phyloP scores from a whole-genome alignment of 768 basidiomycete genomes.

The Bullera alba region DNA sequence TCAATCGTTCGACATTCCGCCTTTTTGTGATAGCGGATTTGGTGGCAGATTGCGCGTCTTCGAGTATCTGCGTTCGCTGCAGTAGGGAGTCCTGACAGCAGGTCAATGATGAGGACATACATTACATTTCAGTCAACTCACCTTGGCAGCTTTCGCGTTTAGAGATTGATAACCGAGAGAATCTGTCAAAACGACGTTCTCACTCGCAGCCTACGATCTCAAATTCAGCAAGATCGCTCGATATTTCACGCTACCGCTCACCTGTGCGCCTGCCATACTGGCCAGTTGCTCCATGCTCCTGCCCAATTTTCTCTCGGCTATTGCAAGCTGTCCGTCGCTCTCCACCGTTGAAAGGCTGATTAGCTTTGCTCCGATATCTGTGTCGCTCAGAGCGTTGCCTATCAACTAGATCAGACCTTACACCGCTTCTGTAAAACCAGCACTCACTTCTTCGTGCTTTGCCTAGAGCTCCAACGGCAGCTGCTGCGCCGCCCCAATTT shows the following conservation, averaged over 20 bases:
- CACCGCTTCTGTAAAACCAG: background rate
- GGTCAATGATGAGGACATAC: background rate
- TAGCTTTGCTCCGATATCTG: constrained; percentile 90
- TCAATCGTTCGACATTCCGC: constrained; percentile 62
- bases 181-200: constrained; percentile 93
- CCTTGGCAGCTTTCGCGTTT: constrained; percentile 91
- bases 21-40: constrained; percentile 90
- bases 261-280: constrained; percentile 80
- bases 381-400: constrained; percentile 71
- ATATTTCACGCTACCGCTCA: constrained; percentile 13
- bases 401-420: background rate
- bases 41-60: constrained; percentile 88
- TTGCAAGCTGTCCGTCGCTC: constrained; percentile 72
- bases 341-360: constrained; percentile 84
- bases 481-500: constrained; percentile 86
- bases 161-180: constrained; percentile 91
- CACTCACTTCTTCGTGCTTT: constrained; percentile 65
- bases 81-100: constrained; percentile 57
- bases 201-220: constrained; percentile 61
- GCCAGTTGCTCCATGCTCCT: constrained; percentile 78
- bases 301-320: constrained; percentile 72
- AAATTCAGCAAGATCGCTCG: background rate
- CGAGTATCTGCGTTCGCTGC: constrained; percentile 81
- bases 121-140: constrained; percentile 17
- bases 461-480: constrained; percentile 80